Evolutionary conservation across 495 filamentous ascomycete species (phyloP), one percentile per base, ranked within the genome.

Genomic region (Penicillium robsamsonii): DNA sequence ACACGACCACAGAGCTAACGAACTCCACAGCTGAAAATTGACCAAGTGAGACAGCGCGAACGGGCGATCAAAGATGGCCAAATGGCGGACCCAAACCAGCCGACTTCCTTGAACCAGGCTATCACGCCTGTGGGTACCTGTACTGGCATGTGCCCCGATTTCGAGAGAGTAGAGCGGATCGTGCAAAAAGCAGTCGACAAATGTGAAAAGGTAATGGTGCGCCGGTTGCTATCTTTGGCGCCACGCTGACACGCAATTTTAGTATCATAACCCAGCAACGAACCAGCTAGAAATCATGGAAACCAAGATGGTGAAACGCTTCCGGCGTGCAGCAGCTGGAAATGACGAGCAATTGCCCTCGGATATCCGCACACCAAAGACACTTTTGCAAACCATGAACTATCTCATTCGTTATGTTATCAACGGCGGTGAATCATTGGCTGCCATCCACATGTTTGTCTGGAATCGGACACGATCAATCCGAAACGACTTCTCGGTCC

Each of bases 391-490:
- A 64, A 90, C 92, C 3, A 80, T 90, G 27, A 85, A 92, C 60
- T 96, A 97, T 65, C 79, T 99, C 8, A 84, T 96, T 33, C 76
- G 88, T 45, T 79, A 88, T 55, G 77, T 99, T 10, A 67, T 96
- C 38, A 79, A 79, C 45, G 78, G 84, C 5, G 74, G 84, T 18
- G 79, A 85, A 51, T 75, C 82, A 35, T 77, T 96, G 6, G 80
- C 84, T 0, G 66, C 80, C 4, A 82, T 89, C 38, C 92, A 97
- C 67, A 87, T 87, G 63, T 97, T 94, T 58, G 81, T 97, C 17
- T 96, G 95, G 90, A 93, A 97, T 69, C 84, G 95, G 20, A 96
- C 93, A 20, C 79, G 95, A 54, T 91, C 89, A 7, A 87, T 99
- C 55, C 84, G 95, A 29, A 93, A 94, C 58, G 95, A 99, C 67